Base-by-base conservation (phyloP, 2,329 filamentous ascomycete species). In the Paraconiothyrium sp. region DNA sequence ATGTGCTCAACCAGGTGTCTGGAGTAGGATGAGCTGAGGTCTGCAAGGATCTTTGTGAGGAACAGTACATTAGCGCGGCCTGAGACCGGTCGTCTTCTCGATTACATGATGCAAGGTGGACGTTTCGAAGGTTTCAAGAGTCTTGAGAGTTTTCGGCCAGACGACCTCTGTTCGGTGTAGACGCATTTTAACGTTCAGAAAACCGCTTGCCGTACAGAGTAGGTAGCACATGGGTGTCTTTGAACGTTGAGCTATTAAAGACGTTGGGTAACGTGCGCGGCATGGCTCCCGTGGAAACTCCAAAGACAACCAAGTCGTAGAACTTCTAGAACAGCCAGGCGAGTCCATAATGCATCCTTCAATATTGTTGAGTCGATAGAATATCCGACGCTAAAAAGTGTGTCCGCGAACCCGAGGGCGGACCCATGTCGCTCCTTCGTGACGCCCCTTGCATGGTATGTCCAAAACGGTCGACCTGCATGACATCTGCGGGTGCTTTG, bases 381-480 rank as follows among this genome's bases (percentile, higher is more conserved):
- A 46, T 46, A 46, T 50, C 32, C 27, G 27, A 50, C 35, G 50
- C 50, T 41, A 27, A 30, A 8, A n/a, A 20, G n/a, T n/a, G n/a
- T 41, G 39, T 32, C 34, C 24, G 52, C 52, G 52, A 55, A 55
- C 52, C 39, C 52, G 39, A 54, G 51, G 5, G 43, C 43, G 22
- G 8, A 55, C 39, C 52, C 39, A 34, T 55, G 52, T 22, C 37
- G 9, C 22, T 52, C 49, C 27, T 24, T 48, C 16, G 46, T 34
- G 39, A 54, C 11, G 39, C 24, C 50, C 50, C 35, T 43, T 54
- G 50, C 50, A 44, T 43, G 22, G 14, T 32, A 10, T 22, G 13
- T 46, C 52, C 52, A 11, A 34, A 55, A 46, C 14, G 39, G 39
- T 32, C 52, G 52, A 44, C 39, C 22, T 55, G 52, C 52, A 55